These are phyloP conservation scores for Microbotryum saponariae DNA, from an alignment of 1,284 basidiomycete species.

Conservation along the genomic window DNA sequence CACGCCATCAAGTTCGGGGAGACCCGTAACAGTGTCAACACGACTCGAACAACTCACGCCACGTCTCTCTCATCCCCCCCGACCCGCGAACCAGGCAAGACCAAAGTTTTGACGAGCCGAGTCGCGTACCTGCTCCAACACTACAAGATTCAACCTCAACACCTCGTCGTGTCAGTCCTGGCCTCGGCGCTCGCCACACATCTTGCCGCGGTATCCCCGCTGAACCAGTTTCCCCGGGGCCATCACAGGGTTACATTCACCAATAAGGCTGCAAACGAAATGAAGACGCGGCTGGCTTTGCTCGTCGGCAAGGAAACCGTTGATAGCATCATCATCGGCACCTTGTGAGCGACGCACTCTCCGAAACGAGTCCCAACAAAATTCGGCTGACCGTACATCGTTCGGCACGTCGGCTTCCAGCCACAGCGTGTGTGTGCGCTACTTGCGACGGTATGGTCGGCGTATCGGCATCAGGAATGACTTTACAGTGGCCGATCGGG, in stretches of 20 bases:
- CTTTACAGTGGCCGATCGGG: conserved; percentile 74
- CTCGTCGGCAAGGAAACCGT: conserved; percentile 63
- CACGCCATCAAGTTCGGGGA: too few relatives aligned
- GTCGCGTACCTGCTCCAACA: conserved; percentile 64
- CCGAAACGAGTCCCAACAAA: too few relatives aligned
- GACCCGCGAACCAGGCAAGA: conserved; percentile 39
- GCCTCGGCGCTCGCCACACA: not conserved
- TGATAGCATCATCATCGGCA: conserved; percentile 52
- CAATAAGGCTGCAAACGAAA: conserved; percentile 67
- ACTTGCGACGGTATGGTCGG: conserved; percentile 60
- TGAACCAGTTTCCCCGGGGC: not conserved
- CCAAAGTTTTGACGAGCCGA: conserved; percentile 65
- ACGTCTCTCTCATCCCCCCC: too few relatives aligned
- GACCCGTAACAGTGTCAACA: too few relatives aligned
- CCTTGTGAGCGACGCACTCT: conserved; percentile 25
- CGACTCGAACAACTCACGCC: too few relatives aligned
- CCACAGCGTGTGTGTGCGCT: conserved; percentile 20
- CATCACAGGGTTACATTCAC: conserved; percentile 41
- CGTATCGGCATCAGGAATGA: conserved; percentile 59
- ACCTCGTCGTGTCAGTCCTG: conserved; percentile 22
- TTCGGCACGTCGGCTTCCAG: not conserved
- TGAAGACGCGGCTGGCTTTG: conserved; percentile 62
- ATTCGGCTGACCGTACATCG: too few relatives aligned
- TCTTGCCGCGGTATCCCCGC: too few relatives aligned
- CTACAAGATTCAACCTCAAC: conserved; percentile 26